A percentile compares a stretch with the other conserved stretches of the same genome.
These are phyloP conservation scores for Plantago elongata DNA, from an alignment of 257 asterid genomes.

Conservation along the genomic window DNA sequence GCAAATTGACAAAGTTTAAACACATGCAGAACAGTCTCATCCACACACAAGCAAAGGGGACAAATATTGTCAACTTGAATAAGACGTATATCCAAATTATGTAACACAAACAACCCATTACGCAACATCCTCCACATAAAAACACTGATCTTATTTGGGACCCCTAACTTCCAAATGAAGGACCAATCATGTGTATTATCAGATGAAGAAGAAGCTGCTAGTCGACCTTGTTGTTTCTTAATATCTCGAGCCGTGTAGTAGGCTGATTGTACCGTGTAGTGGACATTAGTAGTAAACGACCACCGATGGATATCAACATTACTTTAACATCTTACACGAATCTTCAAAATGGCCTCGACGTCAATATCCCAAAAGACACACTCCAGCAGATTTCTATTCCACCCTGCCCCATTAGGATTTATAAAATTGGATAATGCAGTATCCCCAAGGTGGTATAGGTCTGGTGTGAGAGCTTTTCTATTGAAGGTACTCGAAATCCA, in stretches of 20 bases:
- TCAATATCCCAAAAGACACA: neutral
- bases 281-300: neutral
- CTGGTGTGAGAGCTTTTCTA: neutral
- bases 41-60: too few relatives aligned
- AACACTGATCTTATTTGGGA: too few relatives aligned
- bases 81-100: too few relatives aligned
- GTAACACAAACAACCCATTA: too few relatives aligned
- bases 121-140: too few relatives aligned
- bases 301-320: neutral
- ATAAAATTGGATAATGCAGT: neutral
- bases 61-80: too few relatives aligned
- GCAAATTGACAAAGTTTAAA: too few relatives aligned
- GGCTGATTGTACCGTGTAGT: neutral
- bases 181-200: too few relatives aligned
- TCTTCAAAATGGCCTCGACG: neutral
- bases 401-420: neutral
- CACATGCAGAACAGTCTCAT: too few relatives aligned
- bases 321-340: neutral
- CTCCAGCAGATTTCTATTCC: neutral
- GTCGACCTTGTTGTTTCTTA: too few relatives aligned
- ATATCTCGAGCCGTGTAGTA: neutral
- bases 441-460: neutral
- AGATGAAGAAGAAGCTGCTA: too few relatives aligned
- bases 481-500: neutral
- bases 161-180: too few relatives aligned